A percentile compares a stretch with the other conserved stretches of the same genome.
Evolutionary conservation across 2,329 filamentous ascomycete species (phyloP).

Genomic region (Arthrobotrys megalospora): DNA sequence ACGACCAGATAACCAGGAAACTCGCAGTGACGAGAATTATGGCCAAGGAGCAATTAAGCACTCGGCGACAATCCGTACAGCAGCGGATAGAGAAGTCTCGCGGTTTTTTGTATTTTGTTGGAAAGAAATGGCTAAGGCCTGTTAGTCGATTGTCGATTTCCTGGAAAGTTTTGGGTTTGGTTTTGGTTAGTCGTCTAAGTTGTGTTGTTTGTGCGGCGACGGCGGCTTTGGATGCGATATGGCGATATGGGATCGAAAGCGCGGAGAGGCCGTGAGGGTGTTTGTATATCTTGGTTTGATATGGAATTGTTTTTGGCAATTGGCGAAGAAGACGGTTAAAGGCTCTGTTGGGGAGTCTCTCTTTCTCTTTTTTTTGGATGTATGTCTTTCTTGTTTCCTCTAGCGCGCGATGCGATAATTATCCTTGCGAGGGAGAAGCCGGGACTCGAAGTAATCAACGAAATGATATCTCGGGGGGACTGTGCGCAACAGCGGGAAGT

Average conservation of each 20-base stretch:
- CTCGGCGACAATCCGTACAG: constrained; percentile 55
- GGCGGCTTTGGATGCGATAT: constrained; percentile 31
- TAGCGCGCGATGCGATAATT: constrained; percentile 20
- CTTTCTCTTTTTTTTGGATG: constrained; percentile 14
- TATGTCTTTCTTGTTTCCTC: constrained; percentile 12
- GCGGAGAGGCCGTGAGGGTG: constrained; percentile 42
- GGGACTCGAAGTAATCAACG: constrained; percentile 20
- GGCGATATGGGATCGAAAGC: constrained; percentile 23
- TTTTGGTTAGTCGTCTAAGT: constrained; percentile 45
- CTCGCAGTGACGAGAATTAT: constrained; percentile 55
- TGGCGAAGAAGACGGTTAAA: constrained; percentile 12
- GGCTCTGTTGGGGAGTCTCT: constrained; percentile 37
- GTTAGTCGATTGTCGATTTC: constrained; percentile 42
- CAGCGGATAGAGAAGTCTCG: constrained; percentile 23
- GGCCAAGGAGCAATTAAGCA: constrained; percentile 57
- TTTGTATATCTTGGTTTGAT: constrained; percentile 7
- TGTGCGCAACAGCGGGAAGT: constrained; percentile 18
- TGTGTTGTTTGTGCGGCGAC: constrained; percentile 55
- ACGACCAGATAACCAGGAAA: constrained; percentile 58
- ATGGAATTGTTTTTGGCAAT: constrained; percentile 11
- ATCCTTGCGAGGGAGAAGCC: constrained; percentile 26
- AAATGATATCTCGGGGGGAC: constrained; percentile 29
- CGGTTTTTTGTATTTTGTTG: background rate
- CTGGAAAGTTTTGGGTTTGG: constrained; percentile 8
- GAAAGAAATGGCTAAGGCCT: constrained; percentile 29